Evolutionary conservation across 1,284 basidiomycete species (phyloP).

Genomic region (Ganoderma meredithae): DNA sequence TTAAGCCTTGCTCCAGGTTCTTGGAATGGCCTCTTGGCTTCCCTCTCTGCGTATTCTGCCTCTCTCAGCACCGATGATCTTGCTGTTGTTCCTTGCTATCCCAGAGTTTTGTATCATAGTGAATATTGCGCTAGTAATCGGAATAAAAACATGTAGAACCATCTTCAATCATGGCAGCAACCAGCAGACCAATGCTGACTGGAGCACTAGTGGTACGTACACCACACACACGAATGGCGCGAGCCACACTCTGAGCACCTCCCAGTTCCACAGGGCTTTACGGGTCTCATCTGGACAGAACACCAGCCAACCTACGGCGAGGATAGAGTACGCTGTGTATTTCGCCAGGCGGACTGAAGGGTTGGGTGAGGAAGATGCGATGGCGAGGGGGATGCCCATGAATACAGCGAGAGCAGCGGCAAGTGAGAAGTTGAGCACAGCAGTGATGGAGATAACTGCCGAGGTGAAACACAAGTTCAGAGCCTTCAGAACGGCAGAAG

Average conservation of each 20-base stretch:
- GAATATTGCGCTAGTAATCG: constrained; percentile 6
- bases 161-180: constrained; percentile 42
- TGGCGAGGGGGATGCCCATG: constrained; percentile 66
- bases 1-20: constrained; percentile 31
- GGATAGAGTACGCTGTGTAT: constrained; percentile 52
- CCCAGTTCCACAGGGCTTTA: constrained; percentile 72
- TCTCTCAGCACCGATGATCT: not conserved
- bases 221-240: constrained; percentile 77
- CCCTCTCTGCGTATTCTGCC: not conserved
- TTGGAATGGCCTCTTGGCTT: not conserved
- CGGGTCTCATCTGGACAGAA: constrained; percentile 51
- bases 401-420: constrained; percentile 72
- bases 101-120: constrained; percentile 14
- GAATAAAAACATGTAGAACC: constrained; percentile 9
- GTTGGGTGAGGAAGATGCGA: constrained; percentile 46
- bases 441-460: constrained; percentile 83
- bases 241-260: constrained; percentile 77
- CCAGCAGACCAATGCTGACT: constrained; percentile 66
- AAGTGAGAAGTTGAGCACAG: constrained; percentile 91
- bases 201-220: constrained; percentile 73
- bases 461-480: constrained; percentile 82
- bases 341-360: constrained; percentile 42
- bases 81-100: constrained; percentile 10
- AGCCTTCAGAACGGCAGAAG: constrained; percentile 66
- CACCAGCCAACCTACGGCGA: constrained; percentile 67